phyloP scores from a whole-genome alignment of 106 monocot species.

The Apostasia ramifera region DNA sequence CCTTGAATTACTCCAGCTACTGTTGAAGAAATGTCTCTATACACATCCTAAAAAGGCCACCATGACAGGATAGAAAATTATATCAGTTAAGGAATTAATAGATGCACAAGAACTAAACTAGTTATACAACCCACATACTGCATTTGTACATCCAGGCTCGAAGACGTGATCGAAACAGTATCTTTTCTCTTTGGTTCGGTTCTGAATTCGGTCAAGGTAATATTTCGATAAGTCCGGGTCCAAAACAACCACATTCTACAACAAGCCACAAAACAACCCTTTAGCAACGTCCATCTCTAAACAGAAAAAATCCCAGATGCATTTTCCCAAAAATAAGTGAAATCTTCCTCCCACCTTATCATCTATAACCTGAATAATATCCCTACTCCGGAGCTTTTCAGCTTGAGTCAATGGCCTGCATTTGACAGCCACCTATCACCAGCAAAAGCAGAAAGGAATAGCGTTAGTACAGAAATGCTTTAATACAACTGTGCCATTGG shows the following conservation, averaged over 20 bases:
- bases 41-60: conserved; percentile 65
- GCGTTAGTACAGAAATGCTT: background rate
- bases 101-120: too few species aligned
- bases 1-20: conserved; percentile 92
- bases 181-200: conserved; percentile 89
- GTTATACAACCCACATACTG: conserved; percentile 22
- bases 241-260: conserved; percentile 72
- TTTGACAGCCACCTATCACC: conserved; percentile 83
- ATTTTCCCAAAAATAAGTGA: background rate
- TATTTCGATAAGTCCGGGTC: conserved; percentile 97
- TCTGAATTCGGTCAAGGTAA: conserved; percentile 88
- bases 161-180: conserved; percentile 93
- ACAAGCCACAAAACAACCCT: conserved; percentile 4
- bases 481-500: background rate
- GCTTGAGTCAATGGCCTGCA: conserved; percentile 70
- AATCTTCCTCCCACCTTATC: conserved; percentile 47
- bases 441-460: conserved; percentile 7
- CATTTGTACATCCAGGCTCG: conserved; percentile 68
- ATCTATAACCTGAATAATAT: conserved; percentile 91
- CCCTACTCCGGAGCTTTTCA: conserved; percentile 46
- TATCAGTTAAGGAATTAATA: too few species aligned
- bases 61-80: background rate
- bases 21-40: conserved; percentile 72
- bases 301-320: background rate
- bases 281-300: background rate